Evolutionary conservation across 352 stramenopile genomes (phyloP).

Genomic region (Elongisporangium undulatum): DNA sequence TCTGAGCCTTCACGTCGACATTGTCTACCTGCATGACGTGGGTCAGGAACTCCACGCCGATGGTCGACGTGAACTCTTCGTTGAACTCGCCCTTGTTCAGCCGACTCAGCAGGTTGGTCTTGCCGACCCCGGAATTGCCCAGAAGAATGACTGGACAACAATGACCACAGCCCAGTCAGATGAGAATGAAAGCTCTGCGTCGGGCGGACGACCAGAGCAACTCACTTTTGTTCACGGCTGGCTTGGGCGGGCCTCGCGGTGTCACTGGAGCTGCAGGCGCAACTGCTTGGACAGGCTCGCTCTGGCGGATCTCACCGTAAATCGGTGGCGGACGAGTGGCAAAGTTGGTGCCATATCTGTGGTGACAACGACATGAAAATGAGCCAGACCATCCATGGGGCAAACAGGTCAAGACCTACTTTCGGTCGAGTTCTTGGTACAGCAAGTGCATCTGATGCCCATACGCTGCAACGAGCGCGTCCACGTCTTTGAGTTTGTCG

Average conservation of each 20-base stretch:
- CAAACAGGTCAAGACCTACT: constrained; percentile 21
- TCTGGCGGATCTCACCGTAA: constrained; percentile 19
- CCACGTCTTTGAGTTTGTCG: constrained; percentile 70
- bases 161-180: constrained; percentile 3
- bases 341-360: constrained; percentile 65
- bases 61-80: constrained; percentile 78
- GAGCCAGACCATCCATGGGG: not conserved
- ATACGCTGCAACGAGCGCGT: constrained; percentile 49
- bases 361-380: too few species aligned
- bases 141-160: constrained; percentile 67
- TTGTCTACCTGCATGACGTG: constrained; percentile 69
- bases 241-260: constrained; percentile 30
- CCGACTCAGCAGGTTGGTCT: constrained; percentile 80
- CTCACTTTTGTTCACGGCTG: constrained; percentile 63
- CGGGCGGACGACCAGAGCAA: not conserved
- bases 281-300: constrained; percentile 19
- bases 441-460: constrained; percentile 46
- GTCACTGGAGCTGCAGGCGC: constrained; percentile 15
- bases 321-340: constrained; percentile 42
- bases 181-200: too few species aligned
- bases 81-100: constrained; percentile 84
- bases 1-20: constrained; percentile 76
- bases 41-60: constrained; percentile 87
- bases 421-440: constrained; percentile 66
- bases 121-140: constrained; percentile 82